Conservation (phyloP, 352 stramenopile genomes). For the Phytophthora boehmeriae region DNA sequence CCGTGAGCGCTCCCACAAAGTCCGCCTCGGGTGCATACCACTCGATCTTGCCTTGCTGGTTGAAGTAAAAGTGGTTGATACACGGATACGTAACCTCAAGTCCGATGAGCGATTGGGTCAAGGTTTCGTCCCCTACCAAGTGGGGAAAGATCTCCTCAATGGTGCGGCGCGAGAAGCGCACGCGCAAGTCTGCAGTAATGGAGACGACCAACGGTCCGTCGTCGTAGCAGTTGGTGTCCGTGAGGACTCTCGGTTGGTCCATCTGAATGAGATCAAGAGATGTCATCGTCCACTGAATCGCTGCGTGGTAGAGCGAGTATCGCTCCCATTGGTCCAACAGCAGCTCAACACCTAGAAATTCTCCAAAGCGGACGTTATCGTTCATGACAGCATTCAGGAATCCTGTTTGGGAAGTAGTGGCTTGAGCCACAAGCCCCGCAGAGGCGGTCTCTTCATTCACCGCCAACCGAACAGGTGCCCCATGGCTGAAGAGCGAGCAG, state of each 20-base stretch:
- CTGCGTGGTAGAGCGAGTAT: slow-evolving; percentile 54
- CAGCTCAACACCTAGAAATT: slow-evolving; percentile 43
- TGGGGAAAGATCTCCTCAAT: slow-evolving; percentile 60
- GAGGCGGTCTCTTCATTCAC: slow-evolving; percentile 33
- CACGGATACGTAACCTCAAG: slow-evolving; percentile 52
- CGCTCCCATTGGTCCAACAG: slow-evolving; percentile 59
- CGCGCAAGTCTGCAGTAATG: slow-evolving; percentile 35
- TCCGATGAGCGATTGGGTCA: slow-evolving; percentile 47
- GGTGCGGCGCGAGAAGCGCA: slow-evolving; percentile 55
- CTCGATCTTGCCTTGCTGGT: slow-evolving; percentile 42
- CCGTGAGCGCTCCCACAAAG: slow-evolving; percentile 38
- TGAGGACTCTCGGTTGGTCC: slow-evolving; percentile 12
- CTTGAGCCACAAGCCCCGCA: slow-evolving; percentile 21
- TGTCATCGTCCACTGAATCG: slow-evolving; percentile 52
- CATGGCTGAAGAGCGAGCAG: slow-evolving; percentile 52
- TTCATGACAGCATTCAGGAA: slow-evolving; percentile 51
- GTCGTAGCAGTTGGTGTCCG: slow-evolving; percentile 32
- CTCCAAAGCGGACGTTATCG: slow-evolving; percentile 47
- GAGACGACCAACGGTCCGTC: slow-evolving; percentile 30
- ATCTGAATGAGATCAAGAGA: slow-evolving; percentile 43
- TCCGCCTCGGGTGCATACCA: slow-evolving; percentile 50
- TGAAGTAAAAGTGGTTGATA: slow-evolving; percentile 55
- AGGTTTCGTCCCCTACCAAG: slow-evolving; percentile 33
- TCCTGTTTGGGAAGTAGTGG: slow-evolving; percentile 27
- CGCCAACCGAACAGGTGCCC: slow-evolving; percentile 45